Evolutionary conservation across 768 basidiomycete genomes (phyloP), one percentile per base, ranked within the genome.

Genomic region (Tulasnella sp.): DNA sequence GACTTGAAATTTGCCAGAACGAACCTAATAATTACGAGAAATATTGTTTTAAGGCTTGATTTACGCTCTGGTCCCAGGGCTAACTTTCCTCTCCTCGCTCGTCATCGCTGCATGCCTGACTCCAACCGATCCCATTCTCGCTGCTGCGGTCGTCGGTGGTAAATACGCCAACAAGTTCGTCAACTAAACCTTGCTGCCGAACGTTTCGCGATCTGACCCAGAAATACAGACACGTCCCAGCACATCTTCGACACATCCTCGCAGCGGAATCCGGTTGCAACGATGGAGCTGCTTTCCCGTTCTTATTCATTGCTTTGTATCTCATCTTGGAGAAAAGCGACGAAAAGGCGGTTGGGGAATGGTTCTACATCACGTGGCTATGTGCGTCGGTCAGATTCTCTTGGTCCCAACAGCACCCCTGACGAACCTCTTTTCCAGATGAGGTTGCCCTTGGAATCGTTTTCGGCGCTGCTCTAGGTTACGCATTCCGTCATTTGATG

Each of bases 261-360:
- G 75, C 82, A 18, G 76, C 76, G n/a, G 80, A 83, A 76, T 77
- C 86, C 8, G 97, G 95, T 10, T 95, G 95, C 83, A 99, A 99
- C 84, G 98, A 99, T 81, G 98, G 98, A 44, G 97, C 97, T 0
- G 96, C 97, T 0, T 98, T 96, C 85, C 97, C 96, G 0, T 98
- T 98, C 85, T 88, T 99, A 39, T 96, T 91, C 84, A 88, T 99
- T 79, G 90, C 97, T 0, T 87, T 99, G 4, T 98, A 97, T 84
- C 89, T 99, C 81, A 89, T 92, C 78, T 85, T 96, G 58, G 93
- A 97, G 80, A 81, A 83, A 1, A 86, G 88, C 3, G 87, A 86
- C 40, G 89, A 90, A 0, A 85, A 86, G 18, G 96, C 97, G 0
- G 85, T 98, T 3, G 88, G 90, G 72, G 92, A 97, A 83, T 99